Evolutionary conservation across 2,329 filamentous ascomycete species (phyloP).

Genomic region (Fusarium musae): DNA sequence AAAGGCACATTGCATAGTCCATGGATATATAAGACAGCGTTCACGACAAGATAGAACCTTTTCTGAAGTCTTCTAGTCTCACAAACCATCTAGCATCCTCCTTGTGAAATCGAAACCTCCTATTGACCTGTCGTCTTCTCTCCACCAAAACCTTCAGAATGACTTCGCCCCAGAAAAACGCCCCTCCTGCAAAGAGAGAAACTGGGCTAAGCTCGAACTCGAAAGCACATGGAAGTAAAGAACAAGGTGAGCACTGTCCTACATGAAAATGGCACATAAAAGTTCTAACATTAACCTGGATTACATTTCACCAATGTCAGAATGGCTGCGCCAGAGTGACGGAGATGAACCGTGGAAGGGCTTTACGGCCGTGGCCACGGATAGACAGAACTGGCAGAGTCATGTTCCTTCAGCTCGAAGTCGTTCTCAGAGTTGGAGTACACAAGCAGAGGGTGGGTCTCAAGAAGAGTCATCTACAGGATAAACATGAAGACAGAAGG

Average conservation of each 20-base stretch:
- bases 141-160: neutral
- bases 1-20: rapidly evolving
- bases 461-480: rapidly evolving
- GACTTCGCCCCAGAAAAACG: rapidly evolving
- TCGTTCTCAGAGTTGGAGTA: neutral
- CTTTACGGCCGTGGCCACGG: neutral
- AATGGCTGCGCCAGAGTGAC: neutral
- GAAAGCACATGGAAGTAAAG: rapidly evolving
- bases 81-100: rapidly evolving
- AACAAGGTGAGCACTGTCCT: neutral
- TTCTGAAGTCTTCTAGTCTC: rapidly evolving
- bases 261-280: rapidly evolving
- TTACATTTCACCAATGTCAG: neutral
- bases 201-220: rapidly evolving
- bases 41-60: rapidly evolving
- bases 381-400: rapidly evolving
- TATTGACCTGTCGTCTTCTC: rapidly evolving
- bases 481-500: too few species aligned
- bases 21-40: neutral
- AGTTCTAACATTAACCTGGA: rapidly evolving
- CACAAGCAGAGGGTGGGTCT: neutral
- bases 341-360: neutral
- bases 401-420: rapidly evolving
- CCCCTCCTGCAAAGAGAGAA: rapidly evolving
- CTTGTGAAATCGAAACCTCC: too few species aligned